A percentile compares a stretch with the other conserved stretches of the same genome.
Conservation (phyloP, 83 land plant genomes). For the Picea abies region DNA sequence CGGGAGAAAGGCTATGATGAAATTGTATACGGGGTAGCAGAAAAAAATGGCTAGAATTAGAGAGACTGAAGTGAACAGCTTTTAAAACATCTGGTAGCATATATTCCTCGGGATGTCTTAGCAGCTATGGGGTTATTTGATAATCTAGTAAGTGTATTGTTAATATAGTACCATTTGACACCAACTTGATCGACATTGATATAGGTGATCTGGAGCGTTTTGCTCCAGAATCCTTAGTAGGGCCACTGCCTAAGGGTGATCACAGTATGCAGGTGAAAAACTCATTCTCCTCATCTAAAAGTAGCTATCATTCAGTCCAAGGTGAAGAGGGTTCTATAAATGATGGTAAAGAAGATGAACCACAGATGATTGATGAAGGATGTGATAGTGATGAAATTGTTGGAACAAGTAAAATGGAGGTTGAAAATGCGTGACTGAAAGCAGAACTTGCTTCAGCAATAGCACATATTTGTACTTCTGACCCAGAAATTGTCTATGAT, state of each 20-base stretch:
- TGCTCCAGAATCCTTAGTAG: constrained; percentile 75
- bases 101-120: constrained; percentile 60
- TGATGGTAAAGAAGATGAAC: constrained; percentile 26
- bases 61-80: constrained; percentile 82
- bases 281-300: constrained; percentile 8
- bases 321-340: constrained; percentile 3
- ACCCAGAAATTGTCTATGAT: constrained; percentile 55
- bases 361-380: constrained; percentile 23
- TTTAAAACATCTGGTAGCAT: constrained; percentile 47
- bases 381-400: too few species aligned
- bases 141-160: constrained; percentile 87
- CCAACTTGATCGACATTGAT: constrained; percentile 30
- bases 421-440: constrained; percentile 31
- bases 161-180: constrained; percentile 9
- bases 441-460: constrained; percentile 92
- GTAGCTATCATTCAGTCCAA: constrained; percentile 19
- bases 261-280: constrained; percentile 20
- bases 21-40: constrained; percentile 97
- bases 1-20: constrained; percentile 86
- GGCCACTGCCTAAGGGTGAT: constrained; percentile 42
- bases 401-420: too few species aligned
- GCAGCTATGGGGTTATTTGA: constrained; percentile 63
- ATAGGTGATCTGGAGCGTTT: constrained; percentile 73
- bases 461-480: constrained; percentile 70
- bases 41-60: constrained; percentile 87